Percentiles rank a stretch among this genome's conserved stretches.
Evolutionary conservation across 2,329 filamentous ascomycete species (phyloP).

Genomic region (Teratosphaeria epicoccoides): DNA sequence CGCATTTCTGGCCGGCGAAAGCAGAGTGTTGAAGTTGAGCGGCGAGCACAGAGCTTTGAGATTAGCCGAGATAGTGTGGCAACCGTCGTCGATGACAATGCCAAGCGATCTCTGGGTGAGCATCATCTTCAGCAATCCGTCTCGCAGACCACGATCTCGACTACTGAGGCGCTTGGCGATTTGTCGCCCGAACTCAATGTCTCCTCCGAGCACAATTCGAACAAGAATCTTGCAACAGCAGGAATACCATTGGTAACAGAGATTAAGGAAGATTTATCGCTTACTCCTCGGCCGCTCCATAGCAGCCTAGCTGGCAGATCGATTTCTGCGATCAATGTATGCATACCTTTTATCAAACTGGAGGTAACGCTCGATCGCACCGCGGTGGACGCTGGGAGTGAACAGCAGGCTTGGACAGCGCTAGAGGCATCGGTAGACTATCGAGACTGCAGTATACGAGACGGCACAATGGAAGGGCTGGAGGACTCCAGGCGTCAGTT

Average conservation of each 20-base stretch:
- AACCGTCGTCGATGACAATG: slow-evolving; percentile 11
- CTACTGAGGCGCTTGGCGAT: slow-evolving; percentile 9
- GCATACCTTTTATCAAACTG: slow-evolving; percentile 20
- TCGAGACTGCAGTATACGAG: neutral
- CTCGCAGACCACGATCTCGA: slow-evolving; percentile 20
- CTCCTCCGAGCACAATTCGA: neutral
- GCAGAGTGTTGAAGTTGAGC: slow-evolving; percentile 12
- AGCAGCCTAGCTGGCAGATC: neutral
- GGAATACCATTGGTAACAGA: neutral
- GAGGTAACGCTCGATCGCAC: slow-evolving; percentile 12
- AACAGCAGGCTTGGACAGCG: slow-evolving; percentile 21
- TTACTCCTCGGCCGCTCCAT: neutral
- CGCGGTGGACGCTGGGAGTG: slow-evolving; percentile 16
- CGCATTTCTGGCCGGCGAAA: slow-evolving; percentile 21
- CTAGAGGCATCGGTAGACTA: slow-evolving; percentile 18
- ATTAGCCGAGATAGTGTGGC: slow-evolving; percentile 17
- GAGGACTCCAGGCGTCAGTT: neutral
- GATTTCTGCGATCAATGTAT: neutral
- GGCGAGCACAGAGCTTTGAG: slow-evolving; percentile 20
- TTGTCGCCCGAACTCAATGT: neutral
- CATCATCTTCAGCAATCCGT: slow-evolving; percentile 10
- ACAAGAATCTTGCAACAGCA: neutral
- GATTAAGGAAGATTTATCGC: neutral
- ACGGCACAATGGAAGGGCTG: neutral
- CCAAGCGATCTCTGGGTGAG: neutral